phyloP scores from a whole-genome alignment of 192 early-diverging fungal species.

The Gryganskiella cystojenkinii region DNA sequence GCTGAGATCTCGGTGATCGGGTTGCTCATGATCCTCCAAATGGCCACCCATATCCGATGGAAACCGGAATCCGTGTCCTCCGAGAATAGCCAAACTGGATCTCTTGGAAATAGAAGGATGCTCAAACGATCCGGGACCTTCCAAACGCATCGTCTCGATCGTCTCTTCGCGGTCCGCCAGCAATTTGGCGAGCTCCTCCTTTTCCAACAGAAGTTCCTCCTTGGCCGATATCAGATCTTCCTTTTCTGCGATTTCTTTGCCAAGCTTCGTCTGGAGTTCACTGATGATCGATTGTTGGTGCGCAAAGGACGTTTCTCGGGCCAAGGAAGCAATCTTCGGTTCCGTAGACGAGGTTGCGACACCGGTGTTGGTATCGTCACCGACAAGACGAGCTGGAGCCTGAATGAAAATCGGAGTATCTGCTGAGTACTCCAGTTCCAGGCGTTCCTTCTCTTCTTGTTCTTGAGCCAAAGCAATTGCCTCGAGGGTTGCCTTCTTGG shows the following conservation, averaged over 20 bases:
- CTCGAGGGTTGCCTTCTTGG: conserved; percentile 44
- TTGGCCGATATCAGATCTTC: conserved; percentile 47
- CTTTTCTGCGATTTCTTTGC: conserved; percentile 63
- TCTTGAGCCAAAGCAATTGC: conserved; percentile 41
- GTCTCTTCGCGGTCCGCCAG: conserved; percentile 66
- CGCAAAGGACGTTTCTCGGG: conserved; percentile 53
- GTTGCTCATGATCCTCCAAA: not conserved
- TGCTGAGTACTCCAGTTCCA: not conserved
- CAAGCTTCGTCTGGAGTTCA: conserved; percentile 60
- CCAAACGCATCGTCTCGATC: conserved; percentile 64
- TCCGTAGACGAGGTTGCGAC: conserved; percentile 6
- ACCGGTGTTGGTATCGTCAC: not conserved
- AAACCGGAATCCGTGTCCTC: not conserved
- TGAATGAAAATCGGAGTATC: conserved; percentile 29
- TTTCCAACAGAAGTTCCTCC: conserved; percentile 62
- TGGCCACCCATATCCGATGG: conserved; percentile 16
- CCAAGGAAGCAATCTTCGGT: conserved; percentile 37
- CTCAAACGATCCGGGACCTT: conserved; percentile 41
- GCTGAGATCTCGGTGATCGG: conserved; percentile 33
- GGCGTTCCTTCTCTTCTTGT: conserved; percentile 16
- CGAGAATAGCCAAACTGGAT: conserved; percentile 10
- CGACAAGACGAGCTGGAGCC: conserved; percentile 8
- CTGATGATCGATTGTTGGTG: conserved; percentile 65
- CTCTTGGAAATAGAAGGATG: conserved; percentile 9
- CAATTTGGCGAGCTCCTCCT: conserved; percentile 64